Evolutionary conservation across 2,329 filamentous ascomycete genomes (phyloP), one percentile per base, ranked within the genome.

Genomic region (Arachnomyces sp.): DNA sequence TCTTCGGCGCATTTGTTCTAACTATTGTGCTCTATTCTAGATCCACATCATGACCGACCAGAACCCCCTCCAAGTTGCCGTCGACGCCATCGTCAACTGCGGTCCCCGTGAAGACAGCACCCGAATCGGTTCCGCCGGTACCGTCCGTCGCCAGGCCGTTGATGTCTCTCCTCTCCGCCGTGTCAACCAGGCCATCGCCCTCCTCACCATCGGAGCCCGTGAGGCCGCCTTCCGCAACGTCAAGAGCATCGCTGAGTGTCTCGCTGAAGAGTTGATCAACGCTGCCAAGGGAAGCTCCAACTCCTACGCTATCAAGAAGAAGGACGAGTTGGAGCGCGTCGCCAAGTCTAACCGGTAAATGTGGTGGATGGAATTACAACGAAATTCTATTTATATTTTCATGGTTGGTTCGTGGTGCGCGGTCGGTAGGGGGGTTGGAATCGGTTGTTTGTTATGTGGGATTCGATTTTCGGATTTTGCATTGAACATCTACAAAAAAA

Each of bases 261-360:
- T 98, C 64, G 92, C 92, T 68, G 93, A 98, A 77, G 92, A 98
- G 83, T 82, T 98, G 71, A 96, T 98, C 84, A 98, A 98, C 81
- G 93, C 93, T 69, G 93, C 93, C 73, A 98, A 98, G 87, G 92
- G 92, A 67, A 93, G 85, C 83, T 93, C 86, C 77, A 98, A 98
- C 88, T 95, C 89, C 59, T 98, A 96, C 73, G 92, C 93, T 66
- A 98, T 98, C 84, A 98, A 98, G 88, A 98, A 98, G 88, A 98
- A 98, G 90, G 92, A 98, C 74, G 93, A 98, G 85, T 75, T 98
- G 77, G 92, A 98, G 85, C 92, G 92, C 92, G 92, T 98, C 64
- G 92, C 92, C 76, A 98, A 98, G 87, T 87, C 81, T 82, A 98
- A 98, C 84, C 86, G 92, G 84, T 98, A 96, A 89, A 89, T 51